These are phyloP conservation scores for Camellia granthamiana DNA, from an alignment of 148 eudicot species.

Conservation along the genomic window DNA sequence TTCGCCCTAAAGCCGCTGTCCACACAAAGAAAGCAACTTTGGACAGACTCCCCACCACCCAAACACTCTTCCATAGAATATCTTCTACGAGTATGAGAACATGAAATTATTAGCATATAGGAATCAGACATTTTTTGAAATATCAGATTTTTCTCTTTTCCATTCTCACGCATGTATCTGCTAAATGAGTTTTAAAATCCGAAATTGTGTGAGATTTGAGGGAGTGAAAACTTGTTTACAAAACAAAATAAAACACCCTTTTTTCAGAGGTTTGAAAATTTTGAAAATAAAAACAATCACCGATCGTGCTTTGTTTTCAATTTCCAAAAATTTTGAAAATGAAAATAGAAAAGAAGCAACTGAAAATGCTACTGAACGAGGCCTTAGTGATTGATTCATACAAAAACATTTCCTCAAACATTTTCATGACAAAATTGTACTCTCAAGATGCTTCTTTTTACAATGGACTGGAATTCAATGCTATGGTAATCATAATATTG, in stretches of 20 bases:
- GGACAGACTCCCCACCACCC: too few species aligned
- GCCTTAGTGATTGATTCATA: background rate
- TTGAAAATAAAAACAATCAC: too few species aligned
- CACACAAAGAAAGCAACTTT: too few species aligned
- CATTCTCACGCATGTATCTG: background rate
- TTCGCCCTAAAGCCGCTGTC: too few species aligned
- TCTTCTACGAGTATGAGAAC: background rate
- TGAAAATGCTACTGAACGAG: background rate
- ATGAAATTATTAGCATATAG: background rate
- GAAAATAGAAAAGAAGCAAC: too few species aligned
- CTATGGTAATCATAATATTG: background rate
- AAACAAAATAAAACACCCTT: too few species aligned
- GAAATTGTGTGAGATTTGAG: too few species aligned
- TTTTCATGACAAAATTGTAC: background rate
- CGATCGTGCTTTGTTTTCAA: too few species aligned
- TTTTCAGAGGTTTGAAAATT: too few species aligned
- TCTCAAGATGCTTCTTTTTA: background rate
- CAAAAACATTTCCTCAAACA: background rate
- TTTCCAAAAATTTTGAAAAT: too few species aligned
- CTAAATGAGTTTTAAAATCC: background rate
- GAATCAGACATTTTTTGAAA: background rate
- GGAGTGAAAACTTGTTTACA: too few species aligned
- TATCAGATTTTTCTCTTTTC: background rate
- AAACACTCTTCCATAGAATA: too few species aligned
- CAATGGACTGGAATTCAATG: background rate